These are phyloP conservation scores for Megacollybia platyphylla DNA, from an alignment of 1,284 basidiomycete species.

Conservation along the genomic window DNA sequence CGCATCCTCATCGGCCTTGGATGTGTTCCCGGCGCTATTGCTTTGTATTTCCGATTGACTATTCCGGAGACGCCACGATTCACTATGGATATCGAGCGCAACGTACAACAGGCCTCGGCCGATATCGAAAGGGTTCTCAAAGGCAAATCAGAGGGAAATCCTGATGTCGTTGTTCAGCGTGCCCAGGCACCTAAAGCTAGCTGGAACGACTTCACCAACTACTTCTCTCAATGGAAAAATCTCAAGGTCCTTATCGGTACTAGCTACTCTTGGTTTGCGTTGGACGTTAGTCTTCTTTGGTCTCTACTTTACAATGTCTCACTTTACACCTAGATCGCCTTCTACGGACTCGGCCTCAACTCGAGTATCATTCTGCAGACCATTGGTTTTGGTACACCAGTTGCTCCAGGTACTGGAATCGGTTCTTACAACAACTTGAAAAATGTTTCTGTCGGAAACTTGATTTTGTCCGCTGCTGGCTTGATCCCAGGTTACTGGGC, in stretches of 20 bases:
- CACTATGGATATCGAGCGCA: slow-evolving; percentile 25
- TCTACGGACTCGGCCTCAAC: slow-evolving; percentile 80
- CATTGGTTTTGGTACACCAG: slow-evolving; percentile 42
- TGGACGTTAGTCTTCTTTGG: slow-evolving; percentile 35
- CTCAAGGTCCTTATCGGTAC: slow-evolving; percentile 53
- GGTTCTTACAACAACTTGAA: slow-evolving; percentile 36
- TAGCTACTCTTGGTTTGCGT: slow-evolving; percentile 65
- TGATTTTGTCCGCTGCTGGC: slow-evolving; percentile 61
- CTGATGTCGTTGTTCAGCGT: slow-evolving; percentile 42
- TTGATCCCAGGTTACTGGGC: slow-evolving; percentile 69
- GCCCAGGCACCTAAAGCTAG: slow-evolving; percentile 54
- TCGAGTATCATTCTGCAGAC: slow-evolving; percentile 49
- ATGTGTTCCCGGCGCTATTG: slow-evolving; percentile 51
- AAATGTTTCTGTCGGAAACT: slow-evolving; percentile 48
- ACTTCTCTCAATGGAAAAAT: slow-evolving; percentile 58
- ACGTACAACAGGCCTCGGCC: slow-evolving; percentile 11
- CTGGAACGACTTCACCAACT: slow-evolving; percentile 44
- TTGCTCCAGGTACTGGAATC: slow-evolving; percentile 16
- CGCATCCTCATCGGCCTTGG: slow-evolving; percentile 63
- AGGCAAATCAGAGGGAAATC: slow-evolving; percentile 37
- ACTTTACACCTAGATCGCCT: slow-evolving; percentile 48
- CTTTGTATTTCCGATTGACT: slow-evolving; percentile 68
- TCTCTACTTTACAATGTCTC: slow-evolving; percentile 2
- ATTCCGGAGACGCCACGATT: slow-evolving; percentile 76
- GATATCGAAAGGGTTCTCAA: slow-evolving; percentile 59